Conservation (phyloP, 2,329 filamentous ascomycete species). For the Amauroascus verrucosus region DNA sequence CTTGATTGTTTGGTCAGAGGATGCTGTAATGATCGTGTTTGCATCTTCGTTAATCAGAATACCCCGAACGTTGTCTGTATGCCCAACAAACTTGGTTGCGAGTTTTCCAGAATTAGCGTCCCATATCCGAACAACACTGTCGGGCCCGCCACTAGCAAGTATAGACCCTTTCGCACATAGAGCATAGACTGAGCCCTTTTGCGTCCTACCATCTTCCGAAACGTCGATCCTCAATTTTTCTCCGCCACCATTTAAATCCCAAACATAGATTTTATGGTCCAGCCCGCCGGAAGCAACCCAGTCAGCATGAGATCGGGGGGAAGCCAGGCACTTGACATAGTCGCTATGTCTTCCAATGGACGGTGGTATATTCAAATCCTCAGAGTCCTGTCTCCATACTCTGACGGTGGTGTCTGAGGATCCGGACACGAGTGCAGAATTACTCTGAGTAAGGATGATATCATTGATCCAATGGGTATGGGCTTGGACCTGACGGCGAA, state of each 20-base stretch:
- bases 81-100: conserved; percentile 92
- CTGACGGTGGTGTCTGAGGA: conserved; percentile 93
- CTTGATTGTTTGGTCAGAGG: conserved; percentile 94
- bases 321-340: conserved; percentile 90
- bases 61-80: conserved; percentile 87
- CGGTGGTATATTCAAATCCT: conserved; percentile 50
- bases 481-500: conserved; percentile 59
- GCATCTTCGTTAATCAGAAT: conserved; percentile 82
- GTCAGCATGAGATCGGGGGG: conserved; percentile 56
- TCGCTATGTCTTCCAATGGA: conserved; percentile 89
- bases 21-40: conserved; percentile 85
- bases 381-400: conserved; percentile 69
- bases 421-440: conserved; percentile 71
- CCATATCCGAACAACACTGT: conserved; percentile 87
- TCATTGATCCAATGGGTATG: conserved; percentile 98
- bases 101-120: conserved; percentile 79
- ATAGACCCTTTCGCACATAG: conserved; percentile 69
- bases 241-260: conserved; percentile 82
- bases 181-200: conserved; percentile 94
- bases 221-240: conserved; percentile 74
- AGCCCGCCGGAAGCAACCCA: conserved; percentile 94
- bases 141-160: conserved; percentile 83
- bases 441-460: conserved; percentile 67
- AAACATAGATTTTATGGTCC: conserved; percentile 82
- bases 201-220: conserved; percentile 60